A percentile compares a stretch with the other conserved stretches of the same genome.
Conservation (phyloP, 768 basidiomycete species). For the Crepidotus variabilis region DNA sequence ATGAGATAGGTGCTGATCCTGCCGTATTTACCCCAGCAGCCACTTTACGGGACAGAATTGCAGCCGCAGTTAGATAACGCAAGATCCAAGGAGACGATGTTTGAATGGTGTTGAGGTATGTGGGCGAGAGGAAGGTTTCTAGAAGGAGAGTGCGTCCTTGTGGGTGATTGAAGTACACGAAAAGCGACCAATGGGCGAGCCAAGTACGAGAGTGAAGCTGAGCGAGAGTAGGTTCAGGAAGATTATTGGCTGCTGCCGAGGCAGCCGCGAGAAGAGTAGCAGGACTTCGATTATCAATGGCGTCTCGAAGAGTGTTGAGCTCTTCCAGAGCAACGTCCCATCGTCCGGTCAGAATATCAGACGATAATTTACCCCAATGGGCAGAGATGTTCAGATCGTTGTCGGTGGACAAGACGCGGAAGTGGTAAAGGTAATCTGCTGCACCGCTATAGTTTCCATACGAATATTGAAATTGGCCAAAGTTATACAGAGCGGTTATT, state of each 20-base stretch:
- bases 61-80: constrained; percentile 90
- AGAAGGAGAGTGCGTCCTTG: constrained; percentile 89
- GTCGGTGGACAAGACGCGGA: constrained; percentile 95
- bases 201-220: constrained; percentile 95
- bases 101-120: constrained; percentile 98
- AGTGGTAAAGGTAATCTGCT: constrained; percentile 97
- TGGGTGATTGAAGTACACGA: constrained; percentile 97
- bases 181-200: constrained; percentile 97
- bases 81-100: constrained; percentile 93
- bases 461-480: constrained; percentile 98
- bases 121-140: constrained; percentile 94
- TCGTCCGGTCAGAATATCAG: constrained; percentile 90
- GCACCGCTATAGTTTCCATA: constrained; percentile 96
- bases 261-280: constrained; percentile 40
- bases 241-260: constrained; percentile 26
- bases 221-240: constrained; percentile 67
- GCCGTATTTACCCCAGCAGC: constrained; percentile 42
- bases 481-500: constrained; percentile 95
- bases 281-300: constrained; percentile 77
- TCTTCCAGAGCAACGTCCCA: constrained; percentile 97
- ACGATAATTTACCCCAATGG: constrained; percentile 98
- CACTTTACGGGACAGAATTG: constrained; percentile 84
- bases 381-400: constrained; percentile 91
- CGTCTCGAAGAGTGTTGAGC: constrained; percentile 90
- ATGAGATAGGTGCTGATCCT: constrained; percentile 42